A percentile compares a stretch with the other conserved stretches of the same genome.
Evolutionary conservation across 345 rosid species (phyloP).

Genomic region (Lepidium aucheri): DNA sequence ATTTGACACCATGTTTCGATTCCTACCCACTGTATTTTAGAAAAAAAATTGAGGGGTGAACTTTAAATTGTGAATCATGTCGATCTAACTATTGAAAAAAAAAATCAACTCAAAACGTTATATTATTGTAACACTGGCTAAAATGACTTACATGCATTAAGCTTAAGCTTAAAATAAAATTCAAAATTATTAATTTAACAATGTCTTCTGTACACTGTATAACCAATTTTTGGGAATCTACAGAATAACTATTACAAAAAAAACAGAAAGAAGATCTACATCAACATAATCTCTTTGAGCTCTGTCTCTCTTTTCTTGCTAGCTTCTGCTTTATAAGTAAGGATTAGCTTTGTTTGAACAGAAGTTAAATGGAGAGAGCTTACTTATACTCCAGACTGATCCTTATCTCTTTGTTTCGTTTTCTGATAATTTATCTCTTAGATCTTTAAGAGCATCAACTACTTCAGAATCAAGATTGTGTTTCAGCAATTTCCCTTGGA

Average conservation of each 20-base stretch:
- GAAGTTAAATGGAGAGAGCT: background rate
- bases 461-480: constrained; percentile 89
- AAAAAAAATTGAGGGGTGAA: too few relatives aligned
- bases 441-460: constrained; percentile 76
- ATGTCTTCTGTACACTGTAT: background rate
- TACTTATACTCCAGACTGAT: background rate
- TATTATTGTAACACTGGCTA: too few relatives aligned
- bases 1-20: too few relatives aligned
- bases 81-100: too few relatives aligned
- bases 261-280: background rate
- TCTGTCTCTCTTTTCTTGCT: background rate
- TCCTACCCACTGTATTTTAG: too few relatives aligned
- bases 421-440: constrained; percentile 57
- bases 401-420: constrained; percentile 37
- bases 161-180: too few relatives aligned
- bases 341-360: background rate
- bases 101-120: too few relatives aligned
- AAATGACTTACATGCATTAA: too few relatives aligned
- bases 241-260: background rate
- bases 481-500: constrained; percentile 74
- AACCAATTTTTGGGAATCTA: background rate
- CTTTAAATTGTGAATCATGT: too few relatives aligned
- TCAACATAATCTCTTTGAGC: background rate
- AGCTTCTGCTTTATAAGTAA: background rate
- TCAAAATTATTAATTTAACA: too few relatives aligned